Evolutionary conservation across 495 filamentous ascomycete genomes (phyloP).

Genomic region (Hypoxylon cercidicola): DNA sequence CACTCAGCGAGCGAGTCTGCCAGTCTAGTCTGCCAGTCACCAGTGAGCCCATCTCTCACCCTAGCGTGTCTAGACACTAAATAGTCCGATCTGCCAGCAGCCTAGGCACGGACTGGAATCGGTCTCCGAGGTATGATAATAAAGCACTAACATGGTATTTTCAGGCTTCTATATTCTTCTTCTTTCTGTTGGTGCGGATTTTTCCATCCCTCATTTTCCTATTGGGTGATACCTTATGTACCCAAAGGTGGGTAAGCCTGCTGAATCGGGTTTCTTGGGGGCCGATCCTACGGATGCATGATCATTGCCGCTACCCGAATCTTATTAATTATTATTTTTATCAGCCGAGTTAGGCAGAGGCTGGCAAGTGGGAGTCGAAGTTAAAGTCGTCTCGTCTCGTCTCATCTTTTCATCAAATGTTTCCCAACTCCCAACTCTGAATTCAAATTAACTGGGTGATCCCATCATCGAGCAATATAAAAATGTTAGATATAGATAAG

Average conservation of each 20-base stretch:
- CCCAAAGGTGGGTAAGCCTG: not conserved
- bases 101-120: too few species aligned
- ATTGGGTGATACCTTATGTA: slow-evolving; percentile 15
- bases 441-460: too few species aligned
- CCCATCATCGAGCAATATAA: slow-evolving; percentile 1
- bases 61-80: not conserved
- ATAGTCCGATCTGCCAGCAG: too few species aligned
- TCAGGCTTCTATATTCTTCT: slow-evolving; percentile 35
- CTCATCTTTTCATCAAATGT: not conserved
- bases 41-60: slow-evolving; percentile 1
- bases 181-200: slow-evolving; percentile 24
- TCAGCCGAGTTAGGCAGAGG: slow-evolving; percentile 6
- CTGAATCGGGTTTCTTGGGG: slow-evolving; percentile 8
- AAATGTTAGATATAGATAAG: not conserved
- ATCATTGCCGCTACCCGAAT: slow-evolving; percentile 17
- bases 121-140: too few species aligned
- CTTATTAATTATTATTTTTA: slow-evolving; percentile 4
- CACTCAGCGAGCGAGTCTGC: slow-evolving; percentile 15
- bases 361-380: not conserved
- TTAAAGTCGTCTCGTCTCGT: slow-evolving; percentile 6
- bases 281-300: slow-evolving; percentile 28
- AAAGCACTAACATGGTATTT: not conserved
- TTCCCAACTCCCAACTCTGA: too few species aligned
- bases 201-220: slow-evolving; percentile 4
- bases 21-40: too few species aligned